These are phyloP conservation scores for Chytriomyces confervae DNA, from an alignment of 192 early-diverging fungal species.

Conservation along the genomic window DNA sequence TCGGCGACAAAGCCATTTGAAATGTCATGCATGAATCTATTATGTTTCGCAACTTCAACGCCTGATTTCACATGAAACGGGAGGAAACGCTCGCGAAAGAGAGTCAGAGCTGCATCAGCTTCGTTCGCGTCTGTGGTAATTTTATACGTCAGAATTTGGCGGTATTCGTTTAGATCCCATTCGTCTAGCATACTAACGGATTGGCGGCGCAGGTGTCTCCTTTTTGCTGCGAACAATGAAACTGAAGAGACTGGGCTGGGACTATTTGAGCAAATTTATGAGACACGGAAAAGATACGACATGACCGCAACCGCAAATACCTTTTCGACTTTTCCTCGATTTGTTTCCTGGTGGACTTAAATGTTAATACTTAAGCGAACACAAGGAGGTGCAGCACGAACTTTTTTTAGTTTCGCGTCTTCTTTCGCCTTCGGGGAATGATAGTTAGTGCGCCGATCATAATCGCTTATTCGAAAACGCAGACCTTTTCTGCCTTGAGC, in stretches of 20 bases:
- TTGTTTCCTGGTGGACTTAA: not conserved
- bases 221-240: constrained; percentile 4
- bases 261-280: not conserved
- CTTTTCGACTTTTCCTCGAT: not conserved
- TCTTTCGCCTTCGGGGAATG: constrained; percentile 8
- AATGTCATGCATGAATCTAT: constrained; percentile 39
- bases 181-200: not conserved
- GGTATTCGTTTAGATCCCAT: too few relatives aligned
- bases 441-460: too few relatives aligned
- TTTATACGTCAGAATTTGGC: too few relatives aligned
- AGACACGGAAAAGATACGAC: not conserved
- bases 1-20: not conserved
- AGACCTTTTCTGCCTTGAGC: not conserved
- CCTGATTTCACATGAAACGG: constrained; percentile 66
- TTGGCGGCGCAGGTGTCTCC: not conserved
- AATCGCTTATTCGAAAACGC: too few relatives aligned
- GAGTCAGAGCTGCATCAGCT: not conserved
- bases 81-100: constrained; percentile 56
- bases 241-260: constrained; percentile 16
- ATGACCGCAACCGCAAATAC: not conserved
- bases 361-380: too few relatives aligned
- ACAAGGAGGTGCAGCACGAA: too few relatives aligned
- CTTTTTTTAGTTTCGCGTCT: constrained; percentile 19
- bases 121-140: not conserved
- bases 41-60: constrained; percentile 50